These are phyloP conservation scores for Pythium biforme DNA, from an alignment of 352 stramenopile genomes.

Conservation along the genomic window DNA sequence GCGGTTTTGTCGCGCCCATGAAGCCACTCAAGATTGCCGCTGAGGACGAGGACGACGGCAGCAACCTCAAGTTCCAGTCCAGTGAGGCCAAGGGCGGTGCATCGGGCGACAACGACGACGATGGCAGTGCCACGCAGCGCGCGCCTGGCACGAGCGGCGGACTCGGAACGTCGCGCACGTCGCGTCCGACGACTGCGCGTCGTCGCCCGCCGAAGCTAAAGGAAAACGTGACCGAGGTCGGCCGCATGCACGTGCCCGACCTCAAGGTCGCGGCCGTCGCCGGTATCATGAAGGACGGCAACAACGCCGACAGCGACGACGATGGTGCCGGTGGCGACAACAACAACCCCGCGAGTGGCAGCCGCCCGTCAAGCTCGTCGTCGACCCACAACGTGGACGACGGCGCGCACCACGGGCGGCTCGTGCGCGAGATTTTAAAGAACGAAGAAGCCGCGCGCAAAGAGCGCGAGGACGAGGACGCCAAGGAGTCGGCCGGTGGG, in stretches of 20 bases:
- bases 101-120: conserved; percentile 35
- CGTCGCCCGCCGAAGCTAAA: conserved; percentile 85
- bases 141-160: conserved; percentile 51
- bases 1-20: conserved; percentile 53
- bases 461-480: conserved; percentile 70
- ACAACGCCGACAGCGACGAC: conserved; percentile 78
- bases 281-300: conserved; percentile 83
- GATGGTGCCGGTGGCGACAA: conserved; percentile 39
- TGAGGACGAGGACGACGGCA: conserved; percentile 56
- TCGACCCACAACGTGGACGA: conserved; percentile 35
- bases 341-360: conserved; percentile 25
- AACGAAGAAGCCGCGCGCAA: conserved; percentile 70
- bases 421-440: conserved; percentile 86
- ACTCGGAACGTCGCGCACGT: conserved; percentile 61
- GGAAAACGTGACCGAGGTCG: conserved; percentile 82
- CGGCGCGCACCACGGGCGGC: conserved; percentile 50
- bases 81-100: conserved; percentile 36
- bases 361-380: conserved; percentile 22
- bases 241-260: conserved; percentile 65
- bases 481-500: conserved; percentile 22
- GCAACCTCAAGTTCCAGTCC: conserved; percentile 44
- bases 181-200: conserved; percentile 82
- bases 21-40: conserved; percentile 44
- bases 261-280: conserved; percentile 74
- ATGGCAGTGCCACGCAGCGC: conserved; percentile 13